Base-by-base conservation (phyloP, 345 rosid genomes). In the Acer campestre region DNA sequence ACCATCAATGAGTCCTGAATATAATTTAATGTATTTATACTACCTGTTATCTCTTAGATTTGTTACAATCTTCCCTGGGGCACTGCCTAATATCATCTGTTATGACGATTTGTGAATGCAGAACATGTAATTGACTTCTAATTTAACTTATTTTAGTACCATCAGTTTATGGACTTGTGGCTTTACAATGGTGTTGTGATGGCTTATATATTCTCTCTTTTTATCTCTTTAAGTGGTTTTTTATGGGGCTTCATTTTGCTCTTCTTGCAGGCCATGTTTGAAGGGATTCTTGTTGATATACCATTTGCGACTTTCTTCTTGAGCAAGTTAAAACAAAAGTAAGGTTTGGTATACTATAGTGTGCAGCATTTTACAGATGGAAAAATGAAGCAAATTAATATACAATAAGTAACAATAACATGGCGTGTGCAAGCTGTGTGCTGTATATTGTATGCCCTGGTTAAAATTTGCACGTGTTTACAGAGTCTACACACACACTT, bases 261-360 rank as follows among this genome's bases (percentile, higher is more conserved):
- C 75, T 75, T 40, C 80, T 63, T 88, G 86, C 87, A 96, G 99
- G 98, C 98, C 61, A 92, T 96, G 97, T 96, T 91, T 87, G 99
- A 96, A 89, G 98, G 99, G 75, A 94, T 96, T 88, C 93, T 96
- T 56, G 98, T 96, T 83, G 99, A 96, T 79, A 91, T 96, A 78
- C 99, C 99, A 74, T 96, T 96, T 78, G 98, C 99, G 67, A 93
- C 98, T 65, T 96, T 96, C 91, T 96, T 96, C 89, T 88, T 96
- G 91, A 96, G 98, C 95, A 96, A 96, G 86, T 81, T 96, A 80
- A 96, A 94, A 78, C 97, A 86, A 65, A 96, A 94, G 99, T 96
- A 90, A 68, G 89, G 81, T 74, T 59, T 71, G n/a, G 67, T 18
- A 78, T 27, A 59, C 74, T 40, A 74, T 25, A 22, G 35, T 22